These are phyloP conservation scores for Fusarium sacchari DNA, from an alignment of 2,329 filamentous ascomycete genomes.

Conservation along the genomic window DNA sequence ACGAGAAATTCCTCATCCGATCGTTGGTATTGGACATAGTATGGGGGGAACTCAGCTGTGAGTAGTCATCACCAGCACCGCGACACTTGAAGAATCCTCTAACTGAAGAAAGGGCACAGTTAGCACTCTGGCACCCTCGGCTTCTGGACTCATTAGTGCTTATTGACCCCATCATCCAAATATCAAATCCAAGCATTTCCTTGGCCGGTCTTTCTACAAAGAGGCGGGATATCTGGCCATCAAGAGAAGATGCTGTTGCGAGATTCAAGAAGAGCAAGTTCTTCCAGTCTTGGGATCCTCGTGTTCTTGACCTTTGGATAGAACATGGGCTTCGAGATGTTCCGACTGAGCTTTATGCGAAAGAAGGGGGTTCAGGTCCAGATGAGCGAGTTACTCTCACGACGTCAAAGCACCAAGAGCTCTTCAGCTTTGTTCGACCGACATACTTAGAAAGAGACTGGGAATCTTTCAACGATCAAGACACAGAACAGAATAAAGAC, in stretches of 20 bases:
- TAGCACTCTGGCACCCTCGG: background rate
- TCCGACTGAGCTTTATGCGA: background rate
- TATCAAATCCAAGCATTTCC: background rate
- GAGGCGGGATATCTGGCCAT: background rate
- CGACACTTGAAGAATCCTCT: accelerated
- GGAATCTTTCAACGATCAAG: background rate
- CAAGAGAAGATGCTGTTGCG: background rate
- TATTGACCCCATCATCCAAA: background rate
- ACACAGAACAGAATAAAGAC: background rate
- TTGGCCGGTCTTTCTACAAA: background rate
- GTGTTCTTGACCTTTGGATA: background rate
- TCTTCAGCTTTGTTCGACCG: background rate
- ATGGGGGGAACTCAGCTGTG: conserved; percentile 1
- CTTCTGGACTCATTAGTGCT: background rate
- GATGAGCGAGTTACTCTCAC: background rate
- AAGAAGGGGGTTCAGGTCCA: background rate
- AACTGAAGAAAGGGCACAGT: background rate
- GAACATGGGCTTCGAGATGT: background rate
- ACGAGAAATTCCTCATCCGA: background rate
- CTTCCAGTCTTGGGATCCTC: conserved; percentile 2
- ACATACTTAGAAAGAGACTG: background rate
- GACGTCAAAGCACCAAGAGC: background rate
- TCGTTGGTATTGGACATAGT: background rate
- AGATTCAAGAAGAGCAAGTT: background rate
- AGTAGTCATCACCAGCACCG: accelerated